phyloP scores from a whole-genome alignment of 257 asterid genomes.

The Lantana camara region DNA sequence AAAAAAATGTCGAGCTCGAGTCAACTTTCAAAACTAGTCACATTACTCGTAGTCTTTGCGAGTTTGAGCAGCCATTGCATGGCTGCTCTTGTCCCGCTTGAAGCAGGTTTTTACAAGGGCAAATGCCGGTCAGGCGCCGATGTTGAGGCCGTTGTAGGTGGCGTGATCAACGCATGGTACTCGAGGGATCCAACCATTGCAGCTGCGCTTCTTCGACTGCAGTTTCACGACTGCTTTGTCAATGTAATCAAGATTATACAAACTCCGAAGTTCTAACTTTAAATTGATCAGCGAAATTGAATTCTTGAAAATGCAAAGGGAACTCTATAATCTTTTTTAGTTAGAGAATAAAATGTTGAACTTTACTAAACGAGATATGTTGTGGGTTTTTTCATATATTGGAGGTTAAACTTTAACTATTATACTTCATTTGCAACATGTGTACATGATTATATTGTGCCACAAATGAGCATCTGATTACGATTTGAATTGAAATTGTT shows the following conservation, averaged over 20 bases:
- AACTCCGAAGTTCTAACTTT: too few relatives aligned
- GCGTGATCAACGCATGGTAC: slow-evolving; percentile 26
- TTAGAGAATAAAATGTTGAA: too few relatives aligned
- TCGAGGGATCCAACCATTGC: slow-evolving; percentile 36
- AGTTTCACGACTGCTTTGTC: slow-evolving; percentile 70
- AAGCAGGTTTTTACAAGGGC: slow-evolving; percentile 46
- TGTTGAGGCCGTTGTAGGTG: slow-evolving; percentile 40
- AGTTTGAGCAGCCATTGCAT: slow-evolving; percentile 16
- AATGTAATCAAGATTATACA: slow-evolving; percentile 26
- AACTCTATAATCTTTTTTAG: too few relatives aligned
- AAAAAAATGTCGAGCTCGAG: slow-evolving; percentile 32
- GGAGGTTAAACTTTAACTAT: too few relatives aligned
- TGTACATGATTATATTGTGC: neutral
- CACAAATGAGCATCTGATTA: neutral
- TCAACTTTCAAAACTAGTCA: neutral
- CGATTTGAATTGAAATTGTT: neutral
- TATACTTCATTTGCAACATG: neutral
- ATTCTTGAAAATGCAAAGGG: too few relatives aligned
- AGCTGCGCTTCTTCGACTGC: slow-evolving; percentile 65
- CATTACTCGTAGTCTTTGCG: slow-evolving; percentile 18
- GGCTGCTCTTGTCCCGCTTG: slow-evolving; percentile 22
- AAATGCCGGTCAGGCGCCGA: slow-evolving; percentile 39
- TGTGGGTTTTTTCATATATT: too few relatives aligned
- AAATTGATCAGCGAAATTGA: too few relatives aligned
- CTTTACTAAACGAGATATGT: too few relatives aligned